Evolutionary conservation across 768 basidiomycete genomes (phyloP).

Genomic region (Russula virescens): DNA sequence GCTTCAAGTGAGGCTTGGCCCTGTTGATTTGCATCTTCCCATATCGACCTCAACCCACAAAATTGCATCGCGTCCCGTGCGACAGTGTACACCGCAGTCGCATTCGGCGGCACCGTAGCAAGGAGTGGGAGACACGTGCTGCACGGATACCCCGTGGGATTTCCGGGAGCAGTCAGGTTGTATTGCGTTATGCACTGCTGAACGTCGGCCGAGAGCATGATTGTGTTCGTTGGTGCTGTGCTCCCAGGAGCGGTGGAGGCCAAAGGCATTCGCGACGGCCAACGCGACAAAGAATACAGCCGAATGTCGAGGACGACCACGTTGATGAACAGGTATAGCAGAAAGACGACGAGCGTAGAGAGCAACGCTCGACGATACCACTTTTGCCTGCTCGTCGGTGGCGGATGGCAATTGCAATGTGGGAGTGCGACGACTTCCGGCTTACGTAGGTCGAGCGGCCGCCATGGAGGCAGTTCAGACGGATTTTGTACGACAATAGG

Average conservation of each 20-base stretch:
- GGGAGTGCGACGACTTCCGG: slow-evolving; percentile 8
- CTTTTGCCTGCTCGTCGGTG: slow-evolving; percentile 27
- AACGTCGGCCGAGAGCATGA: slow-evolving; percentile 34
- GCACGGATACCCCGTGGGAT: slow-evolving; percentile 43
- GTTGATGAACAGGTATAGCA: slow-evolving; percentile 42
- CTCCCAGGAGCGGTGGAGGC: slow-evolving; percentile 16
- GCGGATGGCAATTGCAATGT: slow-evolving; percentile 27
- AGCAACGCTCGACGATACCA: slow-evolving; percentile 32
- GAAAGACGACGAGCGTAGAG: slow-evolving; percentile 34
- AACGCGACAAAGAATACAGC: slow-evolving; percentile 27
- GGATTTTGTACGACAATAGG: slow-evolving; percentile 25
- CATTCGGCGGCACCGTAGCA: slow-evolving; percentile 32
- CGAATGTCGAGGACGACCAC: slow-evolving; percentile 35
- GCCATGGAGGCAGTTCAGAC: slow-evolving; percentile 32
- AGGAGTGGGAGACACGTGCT: slow-evolving; percentile 40
- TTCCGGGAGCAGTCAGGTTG: slow-evolving; percentile 39
- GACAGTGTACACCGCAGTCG: slow-evolving; percentile 29
- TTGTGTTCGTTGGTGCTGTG: slow-evolving; percentile 28
- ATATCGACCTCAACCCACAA: slow-evolving; percentile 42
- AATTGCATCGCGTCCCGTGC: slow-evolving; percentile 41
- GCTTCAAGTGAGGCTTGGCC: slow-evolving; percentile 38
- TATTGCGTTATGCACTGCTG: slow-evolving; percentile 44
- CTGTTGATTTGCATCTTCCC: slow-evolving; percentile 33
- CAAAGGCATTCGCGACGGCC: background rate
- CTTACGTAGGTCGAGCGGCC: slow-evolving; percentile 38